Conservation (phyloP, 805 yeast genomes). For the Teunomyces pallodes region DNA sequence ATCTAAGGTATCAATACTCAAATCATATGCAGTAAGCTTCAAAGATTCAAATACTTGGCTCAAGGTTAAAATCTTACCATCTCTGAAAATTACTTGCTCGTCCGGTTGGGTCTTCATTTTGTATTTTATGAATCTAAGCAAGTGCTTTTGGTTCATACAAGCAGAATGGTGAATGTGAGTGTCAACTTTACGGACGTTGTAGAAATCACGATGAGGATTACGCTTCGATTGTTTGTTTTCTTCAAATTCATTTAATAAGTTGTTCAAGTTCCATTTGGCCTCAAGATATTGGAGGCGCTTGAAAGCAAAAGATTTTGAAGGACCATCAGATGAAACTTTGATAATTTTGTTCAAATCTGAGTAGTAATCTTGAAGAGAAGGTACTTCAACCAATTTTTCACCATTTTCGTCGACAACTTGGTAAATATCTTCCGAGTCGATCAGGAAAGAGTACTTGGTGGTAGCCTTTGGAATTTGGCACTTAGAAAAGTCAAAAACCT, state of each 20-base stretch:
- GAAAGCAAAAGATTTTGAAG: slow-evolving; percentile 93
- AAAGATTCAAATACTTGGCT: slow-evolving; percentile 89
- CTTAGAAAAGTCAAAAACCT: slow-evolving; percentile 57
- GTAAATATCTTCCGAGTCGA: slow-evolving; percentile 67
- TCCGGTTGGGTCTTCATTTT: slow-evolving; percentile 84
- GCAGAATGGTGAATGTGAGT: slow-evolving; percentile 99
- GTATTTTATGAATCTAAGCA: slow-evolving; percentile 89
- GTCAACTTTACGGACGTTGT: slow-evolving; percentile 94
- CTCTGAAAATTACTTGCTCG: slow-evolving; percentile 91
- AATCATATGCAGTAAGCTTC: slow-evolving; percentile 88
- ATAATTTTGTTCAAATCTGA: slow-evolving; percentile 73
- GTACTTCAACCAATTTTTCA: slow-evolving; percentile 54
- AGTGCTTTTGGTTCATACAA: slow-evolving; percentile 97
- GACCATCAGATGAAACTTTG: slow-evolving; percentile 87
- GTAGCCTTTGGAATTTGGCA: slow-evolving; percentile 54
- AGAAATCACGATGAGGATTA: slow-evolving; percentile 96
- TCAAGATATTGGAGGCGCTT: slow-evolving; percentile 90
- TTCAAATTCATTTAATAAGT: slow-evolving; percentile 84
- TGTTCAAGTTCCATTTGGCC: slow-evolving; percentile 94
- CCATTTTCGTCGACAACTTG: slow-evolving; percentile 49
- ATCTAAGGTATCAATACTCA: slow-evolving; percentile 93
- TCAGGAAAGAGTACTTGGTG: slow-evolving; percentile 36
- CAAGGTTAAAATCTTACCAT: slow-evolving; percentile 81
- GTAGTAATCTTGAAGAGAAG: slow-evolving; percentile 84
- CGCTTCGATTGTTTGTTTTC: slow-evolving; percentile 87